A percentile compares a stretch with the other conserved stretches of the same genome.
phyloP scores from a whole-genome alignment of 768 basidiomycete species.

The Ramaria rubella region DNA sequence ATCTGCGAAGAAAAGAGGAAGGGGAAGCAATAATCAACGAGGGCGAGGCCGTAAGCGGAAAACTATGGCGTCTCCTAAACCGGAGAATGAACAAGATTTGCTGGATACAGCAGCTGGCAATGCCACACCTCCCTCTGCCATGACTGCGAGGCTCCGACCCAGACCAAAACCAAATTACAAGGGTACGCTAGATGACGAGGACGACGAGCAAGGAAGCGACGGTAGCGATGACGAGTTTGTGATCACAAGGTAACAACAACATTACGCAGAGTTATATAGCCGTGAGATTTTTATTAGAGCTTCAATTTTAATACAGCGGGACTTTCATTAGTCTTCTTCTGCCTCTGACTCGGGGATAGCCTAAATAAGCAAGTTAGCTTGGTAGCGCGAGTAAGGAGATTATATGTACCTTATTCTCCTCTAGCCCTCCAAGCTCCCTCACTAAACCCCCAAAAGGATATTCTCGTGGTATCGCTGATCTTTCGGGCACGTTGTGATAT shows the following conservation, averaged over 20 bases:
- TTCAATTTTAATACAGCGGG: not conserved
- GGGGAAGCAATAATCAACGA: not conserved
- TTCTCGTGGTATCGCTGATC: slow-evolving; percentile 61
- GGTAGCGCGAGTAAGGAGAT: not conserved
- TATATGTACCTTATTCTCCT: slow-evolving; percentile 64
- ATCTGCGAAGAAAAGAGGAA: slow-evolving; percentile 2
- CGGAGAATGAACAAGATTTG: slow-evolving; percentile 11
- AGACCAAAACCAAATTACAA: slow-evolving; percentile 29
- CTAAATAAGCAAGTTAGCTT: not conserved
- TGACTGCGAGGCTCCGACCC: slow-evolving; percentile 33
- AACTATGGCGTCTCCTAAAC: slow-evolving; percentile 3
- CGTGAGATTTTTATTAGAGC: not conserved
- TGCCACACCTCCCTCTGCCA: slow-evolving; percentile 18
- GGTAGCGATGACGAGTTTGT: slow-evolving; percentile 7
- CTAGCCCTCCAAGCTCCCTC: slow-evolving; percentile 69
- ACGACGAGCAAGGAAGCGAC: not conserved
- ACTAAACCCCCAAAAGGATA: slow-evolving; percentile 75
- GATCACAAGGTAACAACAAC: not conserved
- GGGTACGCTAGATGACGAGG: not conserved
- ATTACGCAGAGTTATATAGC: not conserved
- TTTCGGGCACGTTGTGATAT: slow-evolving; percentile 47
- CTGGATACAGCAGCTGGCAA: slow-evolving; percentile 19
- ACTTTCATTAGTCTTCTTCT: not conserved
- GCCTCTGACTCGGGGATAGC: slow-evolving; percentile 7
- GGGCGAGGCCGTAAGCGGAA: not conserved